phyloP scores from a whole-genome alignment of 2,329 filamentous ascomycete genomes.

The Lachnellula willkommii region DNA sequence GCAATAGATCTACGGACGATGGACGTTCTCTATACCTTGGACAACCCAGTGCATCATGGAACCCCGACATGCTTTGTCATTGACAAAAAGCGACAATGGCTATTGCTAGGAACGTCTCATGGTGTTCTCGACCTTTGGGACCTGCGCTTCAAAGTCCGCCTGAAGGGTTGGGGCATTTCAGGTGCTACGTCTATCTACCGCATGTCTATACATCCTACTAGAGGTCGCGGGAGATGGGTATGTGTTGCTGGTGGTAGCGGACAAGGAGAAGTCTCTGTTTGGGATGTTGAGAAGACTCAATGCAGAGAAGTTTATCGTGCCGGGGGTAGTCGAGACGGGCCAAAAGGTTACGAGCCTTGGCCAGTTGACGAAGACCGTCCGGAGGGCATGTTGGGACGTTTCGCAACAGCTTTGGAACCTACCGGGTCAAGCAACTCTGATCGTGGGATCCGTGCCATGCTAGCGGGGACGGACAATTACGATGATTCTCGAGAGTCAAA shows the following conservation, averaged over 20 bases:
- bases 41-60: constrained; percentile 88
- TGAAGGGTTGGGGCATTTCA: constrained; percentile 83
- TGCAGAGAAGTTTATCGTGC: constrained; percentile 84
- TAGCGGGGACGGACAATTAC: constrained; percentile 63
- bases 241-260: constrained; percentile 85
- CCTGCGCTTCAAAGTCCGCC: constrained; percentile 81
- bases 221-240: constrained; percentile 75
- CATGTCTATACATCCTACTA: constrained; percentile 71
- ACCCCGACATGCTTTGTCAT: constrained; percentile 87
- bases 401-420: constrained; percentile 68
- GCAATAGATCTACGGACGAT: constrained; percentile 85
- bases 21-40: constrained; percentile 70
- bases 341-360: constrained; percentile 72
- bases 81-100: constrained; percentile 81
- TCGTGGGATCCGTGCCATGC: constrained; percentile 68
- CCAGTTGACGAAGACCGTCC: constrained; percentile 85
- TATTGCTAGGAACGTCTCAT: constrained; percentile 85
- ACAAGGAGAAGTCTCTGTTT: constrained; percentile 84
- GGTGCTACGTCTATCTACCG: constrained; percentile 76
- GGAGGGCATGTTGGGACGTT: constrained; percentile 80
- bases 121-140: constrained; percentile 95
- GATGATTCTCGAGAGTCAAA: constrained; percentile 68
- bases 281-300: constrained; percentile 86
- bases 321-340: constrained; percentile 53
- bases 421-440: constrained; percentile 50